A percentile compares a stretch with the other conserved stretches of the same genome.
phyloP scores from a whole-genome alignment of 441 rosid genomes.

The Gossypium trilobum region DNA sequence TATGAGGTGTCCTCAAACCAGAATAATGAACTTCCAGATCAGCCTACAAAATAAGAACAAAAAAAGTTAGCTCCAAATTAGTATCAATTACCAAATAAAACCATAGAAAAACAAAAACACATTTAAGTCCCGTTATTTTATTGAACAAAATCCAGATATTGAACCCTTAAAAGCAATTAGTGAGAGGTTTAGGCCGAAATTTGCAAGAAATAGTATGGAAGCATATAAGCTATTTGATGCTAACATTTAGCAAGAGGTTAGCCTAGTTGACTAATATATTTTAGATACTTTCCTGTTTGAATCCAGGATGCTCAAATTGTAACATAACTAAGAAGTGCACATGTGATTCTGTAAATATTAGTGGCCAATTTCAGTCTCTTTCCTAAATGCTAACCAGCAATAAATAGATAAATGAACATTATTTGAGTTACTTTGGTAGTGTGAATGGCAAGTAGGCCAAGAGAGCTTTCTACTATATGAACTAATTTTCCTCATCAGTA shows the following conservation, averaged over 20 bases:
- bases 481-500: conserved; percentile 2
- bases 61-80: conserved; percentile 18
- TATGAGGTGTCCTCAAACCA: conserved; percentile 90
- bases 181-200: background rate
- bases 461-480: conserved; percentile 3
- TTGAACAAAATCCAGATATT: background rate
- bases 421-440: background rate
- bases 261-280: background rate
- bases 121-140: background rate
- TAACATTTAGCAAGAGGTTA: conserved; percentile 6
- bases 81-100: conserved; percentile 12
- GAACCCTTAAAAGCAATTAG: background rate
- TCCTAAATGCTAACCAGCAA: conserved; percentile 7
- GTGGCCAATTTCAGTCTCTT: background rate
- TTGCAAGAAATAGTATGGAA: background rate
- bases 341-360: background rate
- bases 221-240: background rate
- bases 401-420: background rate
- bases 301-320: background rate
- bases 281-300: background rate
- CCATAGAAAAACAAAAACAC: background rate
- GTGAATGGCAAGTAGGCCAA: conserved; percentile 5
- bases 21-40: conserved; percentile 68
- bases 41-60: conserved; percentile 38
- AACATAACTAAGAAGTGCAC: background rate